Conservation (phyloP, 805 yeast genomes). For the Candida endomychidarum region DNA sequence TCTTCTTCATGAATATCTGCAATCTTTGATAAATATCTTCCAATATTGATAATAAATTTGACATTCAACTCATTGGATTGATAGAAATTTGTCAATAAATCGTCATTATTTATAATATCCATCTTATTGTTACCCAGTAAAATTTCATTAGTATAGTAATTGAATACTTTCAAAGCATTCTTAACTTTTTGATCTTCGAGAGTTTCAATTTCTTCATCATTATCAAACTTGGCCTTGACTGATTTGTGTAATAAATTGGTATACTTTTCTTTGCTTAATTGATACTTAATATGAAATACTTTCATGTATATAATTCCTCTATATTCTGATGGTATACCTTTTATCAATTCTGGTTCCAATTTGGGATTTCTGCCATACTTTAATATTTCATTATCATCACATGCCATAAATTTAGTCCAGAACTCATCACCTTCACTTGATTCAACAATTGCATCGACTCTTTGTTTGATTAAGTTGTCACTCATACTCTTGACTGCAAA, state of each 20-base stretch:
- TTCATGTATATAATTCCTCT: constrained; percentile 35
- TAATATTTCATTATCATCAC: constrained; percentile 12
- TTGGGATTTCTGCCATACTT: constrained; percentile 9
- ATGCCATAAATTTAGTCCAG: constrained; percentile 11
- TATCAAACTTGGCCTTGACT: constrained; percentile 5
- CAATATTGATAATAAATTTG: constrained; percentile 20
- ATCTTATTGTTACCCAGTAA: constrained; percentile 3
- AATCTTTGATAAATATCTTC: constrained; percentile 19
- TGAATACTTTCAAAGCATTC: constrained; percentile 31
- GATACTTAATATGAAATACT: constrained; percentile 29
- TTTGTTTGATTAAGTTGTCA: constrained; percentile 9
- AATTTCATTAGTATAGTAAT: constrained; percentile 30
- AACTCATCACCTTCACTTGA: constrained; percentile 2
- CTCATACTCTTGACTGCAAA: constrained; percentile 12
- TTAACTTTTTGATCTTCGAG: constrained; percentile 18
- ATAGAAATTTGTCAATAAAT: constrained; percentile 3
- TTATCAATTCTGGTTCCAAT: constrained; percentile 24
- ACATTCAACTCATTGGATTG: constrained; percentile 16
- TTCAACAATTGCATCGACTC: constrained; percentile 3
- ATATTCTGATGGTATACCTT: constrained; percentile 32
- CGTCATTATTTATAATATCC: constrained; percentile 8
- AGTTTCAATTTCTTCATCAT: constrained; percentile 15
- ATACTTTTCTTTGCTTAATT: constrained; percentile 31
- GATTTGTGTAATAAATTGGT: constrained; percentile 30
- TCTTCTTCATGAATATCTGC: constrained; percentile 25